phyloP scores from a whole-genome alignment of 2,329 filamentous ascomycete species.

The Diaporthe sp. region DNA sequence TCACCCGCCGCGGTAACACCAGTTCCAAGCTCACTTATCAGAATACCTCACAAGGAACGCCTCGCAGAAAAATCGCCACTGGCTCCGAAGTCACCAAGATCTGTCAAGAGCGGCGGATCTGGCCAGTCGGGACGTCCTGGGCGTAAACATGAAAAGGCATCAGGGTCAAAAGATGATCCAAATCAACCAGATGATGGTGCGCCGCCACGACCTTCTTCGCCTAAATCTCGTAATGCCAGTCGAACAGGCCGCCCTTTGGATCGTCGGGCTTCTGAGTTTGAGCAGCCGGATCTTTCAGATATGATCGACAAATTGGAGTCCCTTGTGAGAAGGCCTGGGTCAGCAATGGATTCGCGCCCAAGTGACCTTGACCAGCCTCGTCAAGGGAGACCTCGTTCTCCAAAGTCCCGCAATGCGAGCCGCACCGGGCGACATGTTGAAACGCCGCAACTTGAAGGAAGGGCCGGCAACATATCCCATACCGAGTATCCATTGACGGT shows the following conservation, averaged over 20 bases:
- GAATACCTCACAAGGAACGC: neutral
- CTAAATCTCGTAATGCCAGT: constrained; percentile 52
- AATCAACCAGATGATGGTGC: neutral
- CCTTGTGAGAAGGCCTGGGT: constrained; percentile 1
- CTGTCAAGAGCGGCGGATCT: neutral
- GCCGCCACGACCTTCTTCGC: constrained; percentile 42
- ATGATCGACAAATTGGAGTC: neutral
- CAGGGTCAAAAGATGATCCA: neutral
- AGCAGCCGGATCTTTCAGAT: neutral
- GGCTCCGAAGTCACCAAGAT: neutral
- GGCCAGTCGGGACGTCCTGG: neutral
- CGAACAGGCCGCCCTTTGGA: constrained; percentile 17
- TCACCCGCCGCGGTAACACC: neutral
- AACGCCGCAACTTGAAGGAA: neutral
- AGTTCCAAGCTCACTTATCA: neutral
- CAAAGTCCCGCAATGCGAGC: constrained; percentile 51
- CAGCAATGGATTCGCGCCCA: neutral
- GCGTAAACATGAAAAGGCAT: neutral
- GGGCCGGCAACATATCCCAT: constrained; percentile 30
- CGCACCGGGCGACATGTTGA: constrained; percentile 19
- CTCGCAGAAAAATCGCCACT: neutral
- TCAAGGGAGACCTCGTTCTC: constrained; percentile 42
- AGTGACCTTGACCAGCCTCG: neutral
- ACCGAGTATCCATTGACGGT: constrained; percentile 36
- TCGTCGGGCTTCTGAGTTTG: neutral